Base-by-base conservation (phyloP, 306 rosid genomes). In the Acmispon strigosus region DNA sequence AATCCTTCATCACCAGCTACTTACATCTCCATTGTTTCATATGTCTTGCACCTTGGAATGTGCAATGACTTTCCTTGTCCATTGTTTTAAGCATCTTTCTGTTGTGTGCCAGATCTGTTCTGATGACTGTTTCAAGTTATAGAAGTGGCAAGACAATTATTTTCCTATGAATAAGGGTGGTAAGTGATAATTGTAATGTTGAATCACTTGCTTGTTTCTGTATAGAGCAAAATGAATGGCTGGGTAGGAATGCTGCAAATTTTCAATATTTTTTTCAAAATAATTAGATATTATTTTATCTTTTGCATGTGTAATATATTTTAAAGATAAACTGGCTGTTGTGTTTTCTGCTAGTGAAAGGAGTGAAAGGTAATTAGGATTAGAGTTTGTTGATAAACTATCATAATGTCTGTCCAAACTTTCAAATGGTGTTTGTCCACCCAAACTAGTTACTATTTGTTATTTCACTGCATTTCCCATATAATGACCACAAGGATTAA, bases 81-180 rank as follows among this genome's bases (percentile, higher is more conserved):
- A 14, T 61, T 62, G 64, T 19, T 14, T 10, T 8, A 17, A 72
- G 53, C 39, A 54, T 61, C 34, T 52, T 66, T 71, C 13, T 65
- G 72, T 66, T 52, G 67, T 70, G 78, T 72, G 67, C 45, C 20
- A 39, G 22, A 10, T 65, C 10, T 64, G 29, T 51, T 59, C 44
- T 75, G 75, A 8, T 19, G 62, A 45, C 60, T 47, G 22, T 76
- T 64, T 50, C 65, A 42, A 32, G 69, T 27, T 50, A n/a, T n/a
- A 11, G 52, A 65, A 58, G 44, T 17, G 11, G 45, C 45, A 37
- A 67, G 50, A 72, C 60, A 22, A 29, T 22, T 50, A 5, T 14
- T 51, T 56, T 64, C 47, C 12, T 71, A 57, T 17, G 16, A 50
- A 12, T 16, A 48, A 39, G 9, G 37, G 8, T 32, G 42, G 42